Conservation (phyloP, 371 early-diverging fungal species). For the Thermomucor indicae-seudaticae region DNA sequence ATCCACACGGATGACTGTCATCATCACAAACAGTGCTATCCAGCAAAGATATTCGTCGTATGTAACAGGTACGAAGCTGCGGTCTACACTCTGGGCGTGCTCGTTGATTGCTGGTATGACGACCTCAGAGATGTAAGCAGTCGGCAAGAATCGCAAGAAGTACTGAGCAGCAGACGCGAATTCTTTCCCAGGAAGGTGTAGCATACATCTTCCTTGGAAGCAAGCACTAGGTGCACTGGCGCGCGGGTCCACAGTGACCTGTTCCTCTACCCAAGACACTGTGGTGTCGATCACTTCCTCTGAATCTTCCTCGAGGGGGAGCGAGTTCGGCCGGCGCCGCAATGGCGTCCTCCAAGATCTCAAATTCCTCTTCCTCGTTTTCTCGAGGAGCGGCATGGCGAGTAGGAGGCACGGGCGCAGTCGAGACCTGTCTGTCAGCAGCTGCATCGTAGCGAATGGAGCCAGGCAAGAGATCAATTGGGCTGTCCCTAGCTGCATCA, state of each 20-base stretch:
- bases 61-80: neutral
- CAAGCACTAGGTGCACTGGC: neutral
- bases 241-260: neutral
- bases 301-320: neutral
- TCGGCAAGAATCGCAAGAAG: neutral
- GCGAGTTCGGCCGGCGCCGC: neutral
- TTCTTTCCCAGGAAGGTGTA: neutral
- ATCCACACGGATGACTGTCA: neutral
- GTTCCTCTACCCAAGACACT: neutral
- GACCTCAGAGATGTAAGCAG: neutral
- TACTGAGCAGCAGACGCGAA: neutral
- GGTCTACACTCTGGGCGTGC: neutral
- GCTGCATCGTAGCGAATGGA: neutral
- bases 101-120: neutral
- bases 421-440: neutral
- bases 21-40: neutral
- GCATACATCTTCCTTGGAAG: neutral
- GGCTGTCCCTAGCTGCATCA: neutral
- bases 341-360: neutral
- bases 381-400: neutral
- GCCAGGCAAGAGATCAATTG: neutral
- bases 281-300: neutral
- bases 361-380: neutral
- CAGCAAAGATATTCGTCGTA: neutral
- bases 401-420: neutral